A percentile compares a stretch with the other conserved stretches of the same genome.
These are phyloP conservation scores for Ballota nigra DNA, from an alignment of 257 asterid species.

Conservation along the genomic window DNA sequence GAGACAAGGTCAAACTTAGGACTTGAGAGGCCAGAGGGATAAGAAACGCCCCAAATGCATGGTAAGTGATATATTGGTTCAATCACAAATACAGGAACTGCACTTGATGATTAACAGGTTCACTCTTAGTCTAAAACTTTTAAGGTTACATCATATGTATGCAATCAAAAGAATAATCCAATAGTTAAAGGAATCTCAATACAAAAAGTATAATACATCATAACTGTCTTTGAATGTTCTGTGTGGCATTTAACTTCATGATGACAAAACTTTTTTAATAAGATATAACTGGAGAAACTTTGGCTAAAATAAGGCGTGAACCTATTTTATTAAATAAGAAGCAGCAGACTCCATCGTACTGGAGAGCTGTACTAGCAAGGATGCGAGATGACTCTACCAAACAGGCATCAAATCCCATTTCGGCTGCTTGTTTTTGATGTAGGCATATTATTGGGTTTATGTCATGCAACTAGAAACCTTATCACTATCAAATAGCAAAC, in stretches of 20 bases:
- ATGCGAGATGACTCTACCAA: background rate
- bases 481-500: background rate
- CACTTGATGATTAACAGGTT: background rate
- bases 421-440: background rate
- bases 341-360: background rate
- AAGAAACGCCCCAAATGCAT: background rate
- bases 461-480: background rate
- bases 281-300: background rate
- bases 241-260: background rate
- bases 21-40: too few species aligned
- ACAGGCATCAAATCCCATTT: background rate
- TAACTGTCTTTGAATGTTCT: background rate
- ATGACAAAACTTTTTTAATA: background rate
- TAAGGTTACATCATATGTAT: background rate
- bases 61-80: background rate
- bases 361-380: background rate
- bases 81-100: background rate
- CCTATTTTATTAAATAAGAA: background rate
- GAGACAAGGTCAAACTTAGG: too few species aligned
- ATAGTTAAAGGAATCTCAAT: background rate
- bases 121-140: background rate
- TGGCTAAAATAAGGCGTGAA: background rate
- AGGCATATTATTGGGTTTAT: background rate
- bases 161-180: constrained; percentile 1
- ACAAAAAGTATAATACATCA: background rate